Conservation (phyloP, 306 rosid genomes). For the Sicyos baderoa region DNA sequence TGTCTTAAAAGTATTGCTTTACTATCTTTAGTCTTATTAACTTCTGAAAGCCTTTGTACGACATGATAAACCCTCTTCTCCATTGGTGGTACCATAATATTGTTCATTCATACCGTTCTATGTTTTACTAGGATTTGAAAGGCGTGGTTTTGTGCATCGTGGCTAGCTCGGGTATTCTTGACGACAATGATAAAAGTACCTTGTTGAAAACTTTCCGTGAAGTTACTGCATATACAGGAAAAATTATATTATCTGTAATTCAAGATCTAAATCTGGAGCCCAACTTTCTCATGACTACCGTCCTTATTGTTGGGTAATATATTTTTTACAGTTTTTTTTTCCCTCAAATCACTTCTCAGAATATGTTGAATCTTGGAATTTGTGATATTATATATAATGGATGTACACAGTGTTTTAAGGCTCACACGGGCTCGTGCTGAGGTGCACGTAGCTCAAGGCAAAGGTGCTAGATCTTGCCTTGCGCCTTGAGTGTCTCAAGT, state of each 20-base stretch:
- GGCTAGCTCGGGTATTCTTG: slow-evolving; percentile 47
- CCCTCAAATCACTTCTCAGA: no score
- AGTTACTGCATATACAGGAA: slow-evolving; percentile 45
- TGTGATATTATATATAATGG: no score
- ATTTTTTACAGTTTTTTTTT: not conserved
- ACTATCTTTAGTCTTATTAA: not conserved
- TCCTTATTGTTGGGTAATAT: slow-evolving; percentile 64
- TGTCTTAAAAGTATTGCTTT: not conserved
- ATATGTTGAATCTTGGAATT: no score
- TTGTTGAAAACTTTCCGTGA: slow-evolving; percentile 56
- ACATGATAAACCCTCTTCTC: not conserved
- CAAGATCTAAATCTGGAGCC: slow-evolving; percentile 68
- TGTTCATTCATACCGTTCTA: not conserved
- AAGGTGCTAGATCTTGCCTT: no score
- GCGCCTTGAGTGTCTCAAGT: no score
- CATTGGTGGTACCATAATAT: not conserved
- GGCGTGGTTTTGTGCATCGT: slow-evolving; percentile 58
- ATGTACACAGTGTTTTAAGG: no score
- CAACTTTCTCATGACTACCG: slow-evolving; percentile 60
- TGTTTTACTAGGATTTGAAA: slow-evolving; percentile 47
- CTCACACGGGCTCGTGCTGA: no score
- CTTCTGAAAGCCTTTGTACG: slow-evolving; percentile 2
- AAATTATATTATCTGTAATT: slow-evolving; percentile 49
- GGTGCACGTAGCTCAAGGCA: no score
- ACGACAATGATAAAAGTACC: slow-evolving; percentile 33